Conservation (phyloP, 2,329 filamentous ascomycete species). For the Scopulariopsis brevicaulis region DNA sequence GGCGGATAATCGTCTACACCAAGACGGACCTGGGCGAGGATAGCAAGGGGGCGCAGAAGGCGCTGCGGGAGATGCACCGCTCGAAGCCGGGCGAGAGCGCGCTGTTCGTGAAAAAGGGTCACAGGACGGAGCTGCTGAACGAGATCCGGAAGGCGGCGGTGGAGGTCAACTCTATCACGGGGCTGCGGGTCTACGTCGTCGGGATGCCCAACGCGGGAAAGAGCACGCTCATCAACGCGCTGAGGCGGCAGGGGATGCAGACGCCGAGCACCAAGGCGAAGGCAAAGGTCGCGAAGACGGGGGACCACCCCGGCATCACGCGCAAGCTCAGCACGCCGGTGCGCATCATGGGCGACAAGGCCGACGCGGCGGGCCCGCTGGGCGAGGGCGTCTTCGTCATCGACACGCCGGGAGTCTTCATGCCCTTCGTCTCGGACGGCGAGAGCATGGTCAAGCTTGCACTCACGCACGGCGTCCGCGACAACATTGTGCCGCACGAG, state of each 20-base stretch:
- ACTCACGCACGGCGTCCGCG: conserved; percentile 81
- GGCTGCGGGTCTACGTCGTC: conserved; percentile 76
- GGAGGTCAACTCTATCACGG: conserved; percentile 50
- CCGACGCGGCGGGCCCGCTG: conserved; percentile 18
- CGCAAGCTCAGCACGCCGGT: conserved; percentile 75
- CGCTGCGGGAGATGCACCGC: conserved; percentile 21
- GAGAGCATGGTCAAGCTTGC: conserved; percentile 94
- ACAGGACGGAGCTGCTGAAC: conserved; percentile 25
- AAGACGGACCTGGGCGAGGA: conserved; percentile 63
- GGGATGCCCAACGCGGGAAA: conserved; percentile 99
- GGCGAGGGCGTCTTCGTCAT: conserved; percentile 66
- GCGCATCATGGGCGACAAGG: conserved; percentile 47
- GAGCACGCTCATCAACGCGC: conserved; percentile 81
- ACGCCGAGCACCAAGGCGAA: not conserved
- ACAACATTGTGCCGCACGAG: conserved; percentile 67
- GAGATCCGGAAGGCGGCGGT: conserved; percentile 19
- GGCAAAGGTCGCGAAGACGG: conserved; percentile 66
- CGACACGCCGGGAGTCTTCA: conserved; percentile 91
- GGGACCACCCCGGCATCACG: conserved; percentile 81
- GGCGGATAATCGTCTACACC: conserved; percentile 80
- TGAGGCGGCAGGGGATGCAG: conserved; percentile 56
- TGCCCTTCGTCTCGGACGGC: conserved; percentile 77
- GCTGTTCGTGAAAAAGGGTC: conserved; percentile 32
- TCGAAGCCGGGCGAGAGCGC: conserved; percentile 11
- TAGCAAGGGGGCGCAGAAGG: conserved; percentile 12